These are phyloP conservation scores for Fusarium chuoi DNA, from an alignment of 2,329 filamentous ascomycete genomes.

Conservation along the genomic window DNA sequence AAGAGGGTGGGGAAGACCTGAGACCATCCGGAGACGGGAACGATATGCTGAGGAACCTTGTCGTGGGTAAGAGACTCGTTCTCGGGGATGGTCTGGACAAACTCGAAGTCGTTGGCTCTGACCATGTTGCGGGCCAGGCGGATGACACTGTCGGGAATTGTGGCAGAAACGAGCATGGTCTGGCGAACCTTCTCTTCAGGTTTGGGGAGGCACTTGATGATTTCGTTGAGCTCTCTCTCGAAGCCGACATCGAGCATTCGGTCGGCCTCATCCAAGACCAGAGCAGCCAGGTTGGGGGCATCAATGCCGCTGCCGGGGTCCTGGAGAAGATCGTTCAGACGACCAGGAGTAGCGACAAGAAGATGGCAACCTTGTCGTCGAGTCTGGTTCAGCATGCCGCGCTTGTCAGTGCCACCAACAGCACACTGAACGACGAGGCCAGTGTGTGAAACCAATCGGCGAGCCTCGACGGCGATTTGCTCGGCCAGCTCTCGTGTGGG, in stretches of 20 bases:
- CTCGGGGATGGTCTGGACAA: constrained; percentile 85
- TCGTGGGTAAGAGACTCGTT: constrained; percentile 89
- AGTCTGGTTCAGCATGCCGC: constrained; percentile 72
- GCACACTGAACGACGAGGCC: constrained; percentile 76
- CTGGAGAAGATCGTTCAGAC: constrained; percentile 81
- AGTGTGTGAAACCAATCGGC: constrained; percentile 71
- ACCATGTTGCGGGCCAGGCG: constrained; percentile 81
- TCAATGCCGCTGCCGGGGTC: constrained; percentile 71
- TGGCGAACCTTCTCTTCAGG: constrained; percentile 75
- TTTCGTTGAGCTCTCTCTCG: constrained; percentile 70
- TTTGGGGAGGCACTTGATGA: constrained; percentile 71
- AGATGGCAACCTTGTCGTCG: constrained; percentile 84
- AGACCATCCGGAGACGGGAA: constrained; percentile 73
- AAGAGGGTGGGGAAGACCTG: constrained; percentile 81
- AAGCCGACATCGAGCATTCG: constrained; percentile 98
- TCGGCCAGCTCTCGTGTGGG: constrained; percentile 84
- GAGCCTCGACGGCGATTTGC: constrained; percentile 84
- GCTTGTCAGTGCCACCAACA: constrained; percentile 92
- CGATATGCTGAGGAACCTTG: constrained; percentile 81
- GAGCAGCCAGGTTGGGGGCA: constrained; percentile 85
- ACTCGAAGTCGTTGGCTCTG: constrained; percentile 82
- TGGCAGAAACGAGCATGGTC: constrained; percentile 95
- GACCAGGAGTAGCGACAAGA: constrained; percentile 89
- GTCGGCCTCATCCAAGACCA: constrained; percentile 97
- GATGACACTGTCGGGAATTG: constrained; percentile 86